A percentile compares a stretch with the other conserved stretches of the same genome.
phyloP scores from a whole-genome alignment of 257 asterid species.

The Misopates orontium region DNA sequence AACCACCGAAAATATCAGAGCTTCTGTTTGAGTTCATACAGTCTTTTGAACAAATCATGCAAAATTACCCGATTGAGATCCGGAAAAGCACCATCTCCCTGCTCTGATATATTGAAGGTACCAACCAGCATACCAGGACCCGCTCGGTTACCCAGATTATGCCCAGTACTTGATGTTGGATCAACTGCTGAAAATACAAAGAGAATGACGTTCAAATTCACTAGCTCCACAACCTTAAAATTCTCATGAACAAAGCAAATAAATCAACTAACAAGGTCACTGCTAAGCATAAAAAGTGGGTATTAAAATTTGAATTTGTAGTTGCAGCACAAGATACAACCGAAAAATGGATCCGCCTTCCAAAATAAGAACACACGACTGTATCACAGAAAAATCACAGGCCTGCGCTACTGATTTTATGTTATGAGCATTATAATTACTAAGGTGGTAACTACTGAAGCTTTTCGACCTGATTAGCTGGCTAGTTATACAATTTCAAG shows the following conservation, averaged over 20 bases:
- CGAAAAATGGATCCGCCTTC: neutral
- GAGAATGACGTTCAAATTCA: constrained; percentile 25
- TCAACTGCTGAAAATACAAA: constrained; percentile 54
- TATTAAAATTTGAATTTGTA: neutral
- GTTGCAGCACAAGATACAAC: neutral
- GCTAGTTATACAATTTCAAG: too few relatives aligned
- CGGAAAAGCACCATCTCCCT: constrained; percentile 74
- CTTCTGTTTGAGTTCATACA: constrained; percentile 22
- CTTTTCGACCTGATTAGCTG: too few relatives aligned
- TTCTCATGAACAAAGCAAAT: constrained; percentile 8
- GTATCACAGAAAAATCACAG: neutral
- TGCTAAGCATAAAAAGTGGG: too few relatives aligned
- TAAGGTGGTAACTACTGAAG: too few relatives aligned
- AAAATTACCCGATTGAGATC: constrained; percentile 74
- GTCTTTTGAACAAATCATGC: constrained; percentile 8
- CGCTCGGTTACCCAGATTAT: constrained; percentile 41
- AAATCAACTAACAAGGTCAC: neutral
- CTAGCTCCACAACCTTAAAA: constrained; percentile 21
- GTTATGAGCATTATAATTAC: too few relatives aligned
- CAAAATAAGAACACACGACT: neutral
- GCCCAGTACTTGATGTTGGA: constrained; percentile 52
- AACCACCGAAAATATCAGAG: constrained; percentile 19
- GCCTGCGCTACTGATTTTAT: too few relatives aligned
- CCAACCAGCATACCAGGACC: constrained; percentile 76
- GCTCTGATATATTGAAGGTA: constrained; percentile 82